Evolutionary conservation across 169 alveolate genomes (phyloP), one percentile per base, ranked within the genome.

Genomic region (Toxoplasma gondii): DNA sequence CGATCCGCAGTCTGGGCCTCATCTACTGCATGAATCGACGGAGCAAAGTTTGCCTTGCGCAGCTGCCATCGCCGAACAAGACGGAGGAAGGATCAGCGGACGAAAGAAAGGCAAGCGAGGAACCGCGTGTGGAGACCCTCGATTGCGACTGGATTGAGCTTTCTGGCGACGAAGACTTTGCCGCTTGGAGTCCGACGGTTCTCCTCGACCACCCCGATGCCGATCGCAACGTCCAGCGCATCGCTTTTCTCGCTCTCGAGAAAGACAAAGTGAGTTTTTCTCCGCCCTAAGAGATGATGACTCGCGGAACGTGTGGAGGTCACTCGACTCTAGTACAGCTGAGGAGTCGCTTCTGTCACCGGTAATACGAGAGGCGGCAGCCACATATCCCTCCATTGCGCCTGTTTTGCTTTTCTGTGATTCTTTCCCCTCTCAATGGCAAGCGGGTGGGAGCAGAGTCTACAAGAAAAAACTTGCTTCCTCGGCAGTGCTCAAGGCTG

Each of bases 151-250:
- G 84, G 84, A 16, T 74, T 1, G n/a, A 74, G 84, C 1, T 74
- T 1, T 74, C 84, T 12, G 43, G 45, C 27, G 84, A 74, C 22
- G 84, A 74, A 12, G 84, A 74, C n/a, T 74, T 74, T n/a, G 84
- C 84, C 45, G 84, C 84, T n/a, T 74, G 84, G 84, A 74, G 84
- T 24, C 84, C 84, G 24, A 12, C 44, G 38, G 84, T 74, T 31
- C 84, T 74, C n/a, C 74, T 1, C 1, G 29, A 4, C 74, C 34
- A 7, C 34, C 7, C 9, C n/a, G n/a, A 19, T 16, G 9, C 24
- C 22, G 74, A 64, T 31, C n/a, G n/a, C 7, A 64, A 64, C n/a
- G 22, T 31, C 31, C 74, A 64, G 29, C 74, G 74, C 34, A 27
- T 64, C 74, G 74, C 74, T 4, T 64, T 22, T 27, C 74, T 64